A percentile compares a stretch with the other conserved stretches of the same genome.
Evolutionary conservation across 2,329 filamentous ascomycete species (phyloP).

Genomic region (Exserohilum rostratum): DNA sequence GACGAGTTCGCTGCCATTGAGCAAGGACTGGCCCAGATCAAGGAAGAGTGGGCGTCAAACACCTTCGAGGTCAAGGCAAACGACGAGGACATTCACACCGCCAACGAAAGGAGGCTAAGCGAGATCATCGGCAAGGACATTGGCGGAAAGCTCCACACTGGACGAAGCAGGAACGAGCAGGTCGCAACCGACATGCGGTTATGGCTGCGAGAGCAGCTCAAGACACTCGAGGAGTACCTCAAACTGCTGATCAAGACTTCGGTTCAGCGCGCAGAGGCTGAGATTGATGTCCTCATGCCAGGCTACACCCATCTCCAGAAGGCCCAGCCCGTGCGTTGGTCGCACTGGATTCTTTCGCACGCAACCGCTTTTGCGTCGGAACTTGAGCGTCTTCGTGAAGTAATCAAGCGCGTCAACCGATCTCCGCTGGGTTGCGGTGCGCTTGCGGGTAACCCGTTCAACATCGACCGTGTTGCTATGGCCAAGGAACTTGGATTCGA

Average conservation of each 20-base stretch:
- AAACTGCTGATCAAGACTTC: constrained; percentile 73
- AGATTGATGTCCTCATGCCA: constrained; percentile 81
- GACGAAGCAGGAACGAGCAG: constrained; percentile 86
- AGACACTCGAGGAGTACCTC: constrained; percentile 71
- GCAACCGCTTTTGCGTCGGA: constrained; percentile 74
- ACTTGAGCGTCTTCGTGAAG: constrained; percentile 76
- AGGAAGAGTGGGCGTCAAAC: constrained; percentile 56
- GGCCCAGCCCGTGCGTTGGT: constrained; percentile 80
- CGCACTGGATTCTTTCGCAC: constrained; percentile 80
- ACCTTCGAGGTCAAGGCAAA: constrained; percentile 56
- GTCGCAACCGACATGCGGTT: constrained; percentile 88
- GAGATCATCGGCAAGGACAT: constrained; percentile 87
- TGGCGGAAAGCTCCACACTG: constrained; percentile 89
- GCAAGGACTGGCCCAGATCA: constrained; percentile 67
- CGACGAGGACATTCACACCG: constrained; percentile 62
- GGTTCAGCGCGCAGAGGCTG: constrained; percentile 70
- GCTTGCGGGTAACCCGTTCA: constrained; percentile 81
- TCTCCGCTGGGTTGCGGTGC: constrained; percentile 76
- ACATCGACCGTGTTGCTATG: constrained; percentile 79
- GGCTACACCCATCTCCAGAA: constrained; percentile 89
- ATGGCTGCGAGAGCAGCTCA: constrained; percentile 80
- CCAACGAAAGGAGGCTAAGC: constrained; percentile 62
- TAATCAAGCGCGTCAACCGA: constrained; percentile 75
- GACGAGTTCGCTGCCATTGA: constrained; percentile 78
- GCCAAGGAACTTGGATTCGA: constrained; percentile 82